A percentile compares a stretch with the other conserved stretches of the same genome.
Conservation (phyloP, 805 yeast genomes). For the Hanseniaspora clermontiae region DNA sequence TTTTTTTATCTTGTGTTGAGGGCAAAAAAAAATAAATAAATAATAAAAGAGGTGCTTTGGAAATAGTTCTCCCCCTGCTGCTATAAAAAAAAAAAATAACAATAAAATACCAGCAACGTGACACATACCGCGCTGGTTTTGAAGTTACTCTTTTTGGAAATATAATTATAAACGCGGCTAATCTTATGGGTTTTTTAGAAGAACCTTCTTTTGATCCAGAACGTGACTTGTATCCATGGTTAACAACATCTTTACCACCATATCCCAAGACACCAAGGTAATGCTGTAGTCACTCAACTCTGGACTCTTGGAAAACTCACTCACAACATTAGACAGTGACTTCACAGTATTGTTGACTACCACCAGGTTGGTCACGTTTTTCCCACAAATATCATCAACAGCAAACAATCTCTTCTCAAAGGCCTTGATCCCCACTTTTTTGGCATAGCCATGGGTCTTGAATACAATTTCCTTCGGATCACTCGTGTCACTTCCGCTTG, state of each 20-base stretch:
- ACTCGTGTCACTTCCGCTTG: not conserved
- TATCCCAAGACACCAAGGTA: conserved; percentile 27
- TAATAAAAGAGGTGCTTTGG: too few relatives aligned
- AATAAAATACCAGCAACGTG: too few relatives aligned
- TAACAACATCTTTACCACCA: conserved; percentile 25
- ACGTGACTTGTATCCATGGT: conserved; percentile 17
- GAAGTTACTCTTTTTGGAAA: too few relatives aligned
- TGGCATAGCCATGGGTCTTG: not conserved
- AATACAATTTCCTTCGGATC: conserved; percentile 7
- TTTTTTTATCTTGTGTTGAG: too few relatives aligned
- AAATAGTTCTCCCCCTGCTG: too few relatives aligned
- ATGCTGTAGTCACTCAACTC: not conserved
- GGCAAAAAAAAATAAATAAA: too few relatives aligned
- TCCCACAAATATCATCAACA: not conserved
- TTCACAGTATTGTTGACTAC: conserved; percentile 17
- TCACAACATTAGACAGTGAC: conserved; percentile 1
- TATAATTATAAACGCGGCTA: too few relatives aligned
- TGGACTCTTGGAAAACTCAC: not conserved
- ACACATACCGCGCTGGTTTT: too few relatives aligned
- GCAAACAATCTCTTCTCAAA: not conserved
- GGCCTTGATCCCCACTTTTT: not conserved
- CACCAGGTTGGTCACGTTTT: not conserved
- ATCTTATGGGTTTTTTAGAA: not conserved
- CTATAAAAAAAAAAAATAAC: too few relatives aligned
- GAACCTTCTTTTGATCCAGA: conserved; percentile 8